A percentile compares a stretch with the other conserved stretches of the same genome.
These are phyloP conservation scores for Candida krabiensis DNA, from an alignment of 805 yeast genomes.

Conservation along the genomic window DNA sequence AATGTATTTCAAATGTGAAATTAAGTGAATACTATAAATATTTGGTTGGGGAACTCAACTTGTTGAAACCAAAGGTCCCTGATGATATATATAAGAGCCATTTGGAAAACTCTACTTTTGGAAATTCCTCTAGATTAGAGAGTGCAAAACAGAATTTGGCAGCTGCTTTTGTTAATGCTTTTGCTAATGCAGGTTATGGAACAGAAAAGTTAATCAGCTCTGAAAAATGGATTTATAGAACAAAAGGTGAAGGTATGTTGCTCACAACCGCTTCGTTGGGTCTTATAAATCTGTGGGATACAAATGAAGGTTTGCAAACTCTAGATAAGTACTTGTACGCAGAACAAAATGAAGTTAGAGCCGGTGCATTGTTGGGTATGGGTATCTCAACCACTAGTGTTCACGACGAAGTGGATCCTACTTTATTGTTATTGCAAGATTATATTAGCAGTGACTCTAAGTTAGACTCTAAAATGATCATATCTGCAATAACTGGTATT, in stretches of 20 bases:
- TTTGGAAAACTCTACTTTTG: conserved; percentile 63
- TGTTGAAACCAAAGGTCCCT: conserved; percentile 88
- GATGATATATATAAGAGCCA: conserved; percentile 93
- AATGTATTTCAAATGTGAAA: conserved; percentile 76
- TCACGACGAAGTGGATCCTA: conserved; percentile 94
- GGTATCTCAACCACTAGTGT: conserved; percentile 92
- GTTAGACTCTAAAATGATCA: conserved; percentile 60
- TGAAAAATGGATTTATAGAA: conserved; percentile 82
- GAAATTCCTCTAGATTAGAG: conserved; percentile 63
- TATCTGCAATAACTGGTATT: conserved; percentile 85
- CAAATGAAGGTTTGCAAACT: conserved; percentile 82
- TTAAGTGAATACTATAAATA: conserved; percentile 78
- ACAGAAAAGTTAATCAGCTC: conserved; percentile 79
- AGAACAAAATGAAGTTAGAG: conserved; percentile 82
- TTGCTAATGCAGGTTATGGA: conserved; percentile 89
- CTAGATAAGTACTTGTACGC: conserved; percentile 88
- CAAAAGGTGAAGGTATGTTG: conserved; percentile 88
- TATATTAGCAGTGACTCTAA: conserved; percentile 47
- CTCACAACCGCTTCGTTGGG: conserved; percentile 93
- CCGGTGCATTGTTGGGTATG: conserved; percentile 95
- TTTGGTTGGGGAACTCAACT: conserved; percentile 81
- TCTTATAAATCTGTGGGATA: conserved; percentile 87
- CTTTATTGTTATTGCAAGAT: conserved; percentile 81
- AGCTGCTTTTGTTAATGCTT: conserved; percentile 89
- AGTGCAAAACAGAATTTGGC: conserved; percentile 96